Evolutionary conservation across 352 stramenopile species (phyloP).

Genomic region (Hyphochytrium catenoides): DNA sequence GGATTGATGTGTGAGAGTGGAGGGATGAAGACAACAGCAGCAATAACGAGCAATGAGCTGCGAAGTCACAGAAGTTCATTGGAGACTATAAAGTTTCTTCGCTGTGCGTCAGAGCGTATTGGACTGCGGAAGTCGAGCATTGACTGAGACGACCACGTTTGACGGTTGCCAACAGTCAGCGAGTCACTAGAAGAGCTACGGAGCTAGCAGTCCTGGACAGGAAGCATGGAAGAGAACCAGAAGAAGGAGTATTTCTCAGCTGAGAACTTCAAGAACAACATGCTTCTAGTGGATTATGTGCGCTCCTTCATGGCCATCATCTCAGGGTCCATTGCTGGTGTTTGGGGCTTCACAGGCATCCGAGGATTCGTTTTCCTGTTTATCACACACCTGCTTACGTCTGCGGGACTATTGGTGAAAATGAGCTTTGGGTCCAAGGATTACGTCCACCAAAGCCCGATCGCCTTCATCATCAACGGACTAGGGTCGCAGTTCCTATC

Average conservation of each 20-base stretch:
- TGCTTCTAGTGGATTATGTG: slow-evolving; percentile 38
- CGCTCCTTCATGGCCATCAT: slow-evolving; percentile 60
- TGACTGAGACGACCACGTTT: too few species aligned
- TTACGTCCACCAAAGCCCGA: slow-evolving; percentile 45
- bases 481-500: slow-evolving; percentile 44
- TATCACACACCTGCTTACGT: slow-evolving; percentile 31
- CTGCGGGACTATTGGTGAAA: slow-evolving; percentile 34
- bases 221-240: too few species aligned
- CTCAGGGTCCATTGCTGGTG: slow-evolving; percentile 42
- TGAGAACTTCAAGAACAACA: slow-evolving; percentile 57
- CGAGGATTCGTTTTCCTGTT: slow-evolving; percentile 42
- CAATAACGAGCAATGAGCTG: too few species aligned
- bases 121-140: too few species aligned
- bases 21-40: too few species aligned
- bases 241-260: slow-evolving; percentile 69
- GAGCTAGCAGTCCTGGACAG: too few species aligned
- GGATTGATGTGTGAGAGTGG: too few species aligned
- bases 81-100: too few species aligned
- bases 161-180: too few species aligned
- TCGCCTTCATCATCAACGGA: slow-evolving; percentile 36
- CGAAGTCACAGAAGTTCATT: too few species aligned
- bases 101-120: too few species aligned
- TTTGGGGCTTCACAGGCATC: slow-evolving; percentile 42
- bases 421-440: slow-evolving; percentile 35
- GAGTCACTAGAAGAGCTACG: too few species aligned